These are phyloP conservation scores for Pseudogymnoascus sp. DNA, from an alignment of 2,329 filamentous ascomycete species.

Conservation along the genomic window DNA sequence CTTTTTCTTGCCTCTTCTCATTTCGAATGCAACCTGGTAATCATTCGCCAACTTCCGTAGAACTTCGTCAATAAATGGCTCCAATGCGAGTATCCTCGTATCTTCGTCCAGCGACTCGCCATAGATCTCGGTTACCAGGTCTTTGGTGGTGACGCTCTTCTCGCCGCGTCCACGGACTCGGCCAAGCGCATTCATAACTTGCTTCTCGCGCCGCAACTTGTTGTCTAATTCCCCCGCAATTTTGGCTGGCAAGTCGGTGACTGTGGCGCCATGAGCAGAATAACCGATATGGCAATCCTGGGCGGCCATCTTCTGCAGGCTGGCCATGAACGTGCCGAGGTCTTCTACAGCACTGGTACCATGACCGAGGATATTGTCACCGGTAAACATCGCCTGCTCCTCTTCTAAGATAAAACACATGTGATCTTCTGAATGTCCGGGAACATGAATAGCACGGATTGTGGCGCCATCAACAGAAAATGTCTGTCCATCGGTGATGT, in stretches of 20 bases:
- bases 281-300: constrained; percentile 63
- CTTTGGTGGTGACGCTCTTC: constrained; percentile 46
- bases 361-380: constrained; percentile 78
- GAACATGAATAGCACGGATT: constrained; percentile 55
- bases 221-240: constrained; percentile 70
- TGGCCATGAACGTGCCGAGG: constrained; percentile 57
- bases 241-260: constrained; percentile 62
- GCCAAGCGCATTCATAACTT: constrained; percentile 43
- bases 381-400: constrained; percentile 74
- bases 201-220: constrained; percentile 69
- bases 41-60: constrained; percentile 68
- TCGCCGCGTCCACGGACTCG: constrained; percentile 20
- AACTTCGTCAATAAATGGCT: constrained; percentile 66
- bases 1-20: background rate
- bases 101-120: constrained; percentile 58
- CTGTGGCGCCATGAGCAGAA: constrained; percentile 73
- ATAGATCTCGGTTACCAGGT: constrained; percentile 77
- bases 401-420: constrained; percentile 69
- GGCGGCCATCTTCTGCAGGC: constrained; percentile 58
- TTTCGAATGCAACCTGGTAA: constrained; percentile 45
- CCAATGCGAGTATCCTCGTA: constrained; percentile 57
- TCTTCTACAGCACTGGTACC: constrained; percentile 79
- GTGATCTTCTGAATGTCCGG: constrained; percentile 74
- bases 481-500: constrained; percentile 46
- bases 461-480: constrained; percentile 55